phyloP scores from a whole-genome alignment of 306 rosid species.

The Inga oerstediana region DNA sequence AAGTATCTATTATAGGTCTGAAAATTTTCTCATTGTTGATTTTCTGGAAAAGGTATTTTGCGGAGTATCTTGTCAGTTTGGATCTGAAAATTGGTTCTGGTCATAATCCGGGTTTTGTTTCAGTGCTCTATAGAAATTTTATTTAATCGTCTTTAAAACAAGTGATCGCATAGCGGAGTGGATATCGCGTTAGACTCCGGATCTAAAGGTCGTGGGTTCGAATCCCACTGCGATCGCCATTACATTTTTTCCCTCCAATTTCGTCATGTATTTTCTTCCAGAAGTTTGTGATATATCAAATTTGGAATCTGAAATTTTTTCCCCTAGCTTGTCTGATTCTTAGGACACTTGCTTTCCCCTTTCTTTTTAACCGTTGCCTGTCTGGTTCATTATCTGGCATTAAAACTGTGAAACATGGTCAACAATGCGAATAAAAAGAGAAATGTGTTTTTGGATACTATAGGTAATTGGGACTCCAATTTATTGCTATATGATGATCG shows the following conservation, averaged over 20 bases:
- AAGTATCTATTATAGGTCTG: background rate
- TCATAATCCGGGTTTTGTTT: background rate
- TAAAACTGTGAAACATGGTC: background rate
- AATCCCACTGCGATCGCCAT: conserved; percentile 91
- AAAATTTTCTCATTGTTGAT: background rate
- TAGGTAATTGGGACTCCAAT: background rate
- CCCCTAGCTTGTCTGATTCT: background rate
- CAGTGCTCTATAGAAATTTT: background rate
- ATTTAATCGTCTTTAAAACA: background rate
- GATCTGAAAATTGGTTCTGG: background rate
- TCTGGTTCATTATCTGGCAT: background rate
- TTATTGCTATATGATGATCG: background rate
- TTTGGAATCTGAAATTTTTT: background rate
- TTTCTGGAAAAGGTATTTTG: background rate
- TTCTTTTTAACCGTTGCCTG: background rate
- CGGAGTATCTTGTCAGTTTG: background rate
- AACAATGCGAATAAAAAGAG: background rate
- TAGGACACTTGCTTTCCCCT: background rate
- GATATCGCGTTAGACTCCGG: conserved; percentile 99
- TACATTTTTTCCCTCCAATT: background rate
- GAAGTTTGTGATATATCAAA: background rate
- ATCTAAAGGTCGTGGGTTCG: conserved; percentile 99
- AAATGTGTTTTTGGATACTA: background rate
- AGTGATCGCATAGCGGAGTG: conserved; percentile 95
- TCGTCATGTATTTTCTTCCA: background rate